These are phyloP conservation scores for Phylloporus rhodoxanthus DNA, from an alignment of 768 basidiomycete species.

Conservation along the genomic window DNA sequence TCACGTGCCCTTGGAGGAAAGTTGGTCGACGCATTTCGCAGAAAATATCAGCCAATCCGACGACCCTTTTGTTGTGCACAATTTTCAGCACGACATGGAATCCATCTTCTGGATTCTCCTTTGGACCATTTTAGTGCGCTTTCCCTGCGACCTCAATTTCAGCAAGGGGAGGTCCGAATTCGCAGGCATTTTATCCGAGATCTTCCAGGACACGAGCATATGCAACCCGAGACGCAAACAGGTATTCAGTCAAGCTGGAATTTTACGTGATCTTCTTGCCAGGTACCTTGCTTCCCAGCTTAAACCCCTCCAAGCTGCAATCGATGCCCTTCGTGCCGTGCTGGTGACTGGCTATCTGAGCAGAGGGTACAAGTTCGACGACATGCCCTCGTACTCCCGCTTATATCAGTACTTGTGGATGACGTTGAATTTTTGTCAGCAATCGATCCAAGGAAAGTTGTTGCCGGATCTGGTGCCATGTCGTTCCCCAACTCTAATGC, in stretches of 20 bases:
- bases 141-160: not conserved
- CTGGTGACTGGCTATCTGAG: not conserved
- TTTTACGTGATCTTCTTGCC: not conserved
- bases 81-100: not conserved
- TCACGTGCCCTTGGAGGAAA: too few species aligned
- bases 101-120: not conserved
- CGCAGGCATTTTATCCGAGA: not conserved
- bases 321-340: not conserved
- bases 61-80: not conserved
- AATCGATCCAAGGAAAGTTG: not conserved
- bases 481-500: not conserved
- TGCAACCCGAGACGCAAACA: not conserved
- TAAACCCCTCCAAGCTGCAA: not conserved
- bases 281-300: not conserved
- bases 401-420: not conserved
- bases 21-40: too few species aligned
- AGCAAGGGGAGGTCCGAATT: not conserved
- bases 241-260: not conserved
- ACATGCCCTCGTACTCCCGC: not conserved
- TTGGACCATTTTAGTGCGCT: not conserved
- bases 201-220: not conserved
- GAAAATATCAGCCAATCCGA: too few species aligned
- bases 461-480: not conserved
- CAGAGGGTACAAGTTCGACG: not conserved
- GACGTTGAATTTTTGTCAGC: not conserved